Conservation (phyloP, 345 rosid genomes). For the Fremontodendron californicum region DNA sequence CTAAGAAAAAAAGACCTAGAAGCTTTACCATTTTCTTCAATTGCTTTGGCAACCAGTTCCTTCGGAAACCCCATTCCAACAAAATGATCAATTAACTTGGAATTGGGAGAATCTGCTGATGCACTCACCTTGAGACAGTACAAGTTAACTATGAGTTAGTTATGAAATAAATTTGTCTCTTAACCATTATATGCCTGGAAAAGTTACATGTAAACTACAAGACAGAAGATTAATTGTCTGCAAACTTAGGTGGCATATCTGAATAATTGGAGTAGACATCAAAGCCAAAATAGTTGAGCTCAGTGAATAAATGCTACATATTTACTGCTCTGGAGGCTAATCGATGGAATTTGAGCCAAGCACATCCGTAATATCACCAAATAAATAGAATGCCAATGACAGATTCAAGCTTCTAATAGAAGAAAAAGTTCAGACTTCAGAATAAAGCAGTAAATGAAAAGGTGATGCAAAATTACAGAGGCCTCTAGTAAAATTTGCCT, state of each 20-base stretch:
- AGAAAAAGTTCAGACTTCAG: not conserved
- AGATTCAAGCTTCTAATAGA: not conserved
- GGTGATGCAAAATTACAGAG: not conserved
- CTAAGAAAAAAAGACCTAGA: not conserved
- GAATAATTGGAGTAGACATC: not conserved
- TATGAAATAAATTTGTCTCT: not conserved
- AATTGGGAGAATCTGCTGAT: conserved; percentile 44
- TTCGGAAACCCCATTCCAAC: conserved; percentile 68
- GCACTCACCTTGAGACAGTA: conserved; percentile 41
- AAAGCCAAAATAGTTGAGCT: not conserved
- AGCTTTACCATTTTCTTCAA: conserved; percentile 57
- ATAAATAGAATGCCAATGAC: not conserved
- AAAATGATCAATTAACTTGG: conserved; percentile 53
- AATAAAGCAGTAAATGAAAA: not conserved
- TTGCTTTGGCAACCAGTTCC: conserved; percentile 51
- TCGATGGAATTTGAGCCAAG: not conserved
- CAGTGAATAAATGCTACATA: not conserved
- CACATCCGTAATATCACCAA: not conserved
- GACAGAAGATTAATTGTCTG: not conserved
- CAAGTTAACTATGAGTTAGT: conserved; percentile 4
- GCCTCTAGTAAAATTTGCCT: not conserved
- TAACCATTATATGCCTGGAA: not conserved
- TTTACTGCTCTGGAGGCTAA: not conserved
- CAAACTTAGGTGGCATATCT: not conserved
- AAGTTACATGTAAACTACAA: not conserved